Evolutionary conservation across 768 basidiomycete species (phyloP).

Genomic region (Rhodotorula sphaerocarpa): DNA sequence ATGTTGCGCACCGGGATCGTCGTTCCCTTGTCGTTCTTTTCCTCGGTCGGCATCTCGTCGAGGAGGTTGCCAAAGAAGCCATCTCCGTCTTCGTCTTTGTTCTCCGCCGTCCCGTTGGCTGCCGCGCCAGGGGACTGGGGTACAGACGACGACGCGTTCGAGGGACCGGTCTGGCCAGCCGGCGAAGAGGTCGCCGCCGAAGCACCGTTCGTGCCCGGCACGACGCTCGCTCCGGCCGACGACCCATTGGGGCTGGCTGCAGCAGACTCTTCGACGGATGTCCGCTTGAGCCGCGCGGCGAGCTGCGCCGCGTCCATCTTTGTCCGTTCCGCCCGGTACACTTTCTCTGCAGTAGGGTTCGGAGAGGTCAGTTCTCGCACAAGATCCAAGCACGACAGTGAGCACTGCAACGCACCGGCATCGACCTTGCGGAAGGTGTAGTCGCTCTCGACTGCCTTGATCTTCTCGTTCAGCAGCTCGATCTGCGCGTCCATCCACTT

Average conservation of each 20-base stretch:
- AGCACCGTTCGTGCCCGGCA: too few relatives aligned
- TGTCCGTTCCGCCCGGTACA: slow-evolving; percentile 53
- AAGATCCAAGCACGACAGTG: background rate
- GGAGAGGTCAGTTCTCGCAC: background rate
- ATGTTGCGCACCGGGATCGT: slow-evolving; percentile 55
- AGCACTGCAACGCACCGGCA: slow-evolving; percentile 46
- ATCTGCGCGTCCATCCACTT: slow-evolving; percentile 19
- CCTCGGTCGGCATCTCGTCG: slow-evolving; percentile 50
- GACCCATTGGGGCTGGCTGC: too few relatives aligned
- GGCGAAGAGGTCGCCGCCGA: background rate
- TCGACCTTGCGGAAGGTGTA: slow-evolving; percentile 66
- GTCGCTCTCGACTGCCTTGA: slow-evolving; percentile 48
- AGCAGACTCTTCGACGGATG: slow-evolving; percentile 14
- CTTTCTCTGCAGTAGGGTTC: slow-evolving; percentile 42
- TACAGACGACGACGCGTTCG: background rate
- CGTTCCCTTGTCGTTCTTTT: slow-evolving; percentile 47
- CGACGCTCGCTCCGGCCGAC: too few relatives aligned
- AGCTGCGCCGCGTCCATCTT: slow-evolving; percentile 47
- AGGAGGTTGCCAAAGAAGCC: slow-evolving; percentile 65
- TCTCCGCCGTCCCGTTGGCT: background rate
- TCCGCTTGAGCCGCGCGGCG: slow-evolving; percentile 37
- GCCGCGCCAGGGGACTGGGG: background rate
- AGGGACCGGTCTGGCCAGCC: background rate
- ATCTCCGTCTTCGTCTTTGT: slow-evolving; percentile 22
- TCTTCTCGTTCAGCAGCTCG: slow-evolving; percentile 21